A percentile compares a stretch with the other conserved stretches of the same genome.
These are phyloP conservation scores for Neonectria sp. DNA, from an alignment of 2,329 filamentous ascomycete genomes.

Conservation along the genomic window DNA sequence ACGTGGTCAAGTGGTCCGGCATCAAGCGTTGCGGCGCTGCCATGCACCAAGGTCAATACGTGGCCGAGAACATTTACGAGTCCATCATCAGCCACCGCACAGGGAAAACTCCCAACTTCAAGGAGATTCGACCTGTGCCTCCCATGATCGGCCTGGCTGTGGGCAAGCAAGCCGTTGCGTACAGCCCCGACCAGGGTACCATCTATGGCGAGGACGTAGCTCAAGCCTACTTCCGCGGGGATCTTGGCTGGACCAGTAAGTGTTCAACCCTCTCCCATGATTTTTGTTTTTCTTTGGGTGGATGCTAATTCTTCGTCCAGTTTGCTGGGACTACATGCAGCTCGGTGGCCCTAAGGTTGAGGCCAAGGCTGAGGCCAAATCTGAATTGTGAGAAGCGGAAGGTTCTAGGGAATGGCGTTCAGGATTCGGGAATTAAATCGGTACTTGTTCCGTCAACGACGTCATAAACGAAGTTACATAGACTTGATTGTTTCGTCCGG, in stretches of 20 bases:
- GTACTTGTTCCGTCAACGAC: not conserved
- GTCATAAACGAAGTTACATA: not conserved
- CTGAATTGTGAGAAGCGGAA: conserved; percentile 29
- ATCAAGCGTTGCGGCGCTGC: conserved; percentile 86
- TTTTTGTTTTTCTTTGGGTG: not conserved
- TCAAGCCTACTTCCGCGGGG: conserved; percentile 76
- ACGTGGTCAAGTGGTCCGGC: conserved; percentile 79
- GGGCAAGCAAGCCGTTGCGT: conserved; percentile 78
- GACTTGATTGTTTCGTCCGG: not conserved
- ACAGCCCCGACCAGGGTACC: conserved; percentile 70
- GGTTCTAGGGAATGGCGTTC: conserved; percentile 39
- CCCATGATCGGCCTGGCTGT: conserved; percentile 81
- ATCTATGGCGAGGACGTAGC: conserved; percentile 74
- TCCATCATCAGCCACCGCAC: conserved; percentile 64
- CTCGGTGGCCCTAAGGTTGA: conserved; percentile 56
- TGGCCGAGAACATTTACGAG: conserved; percentile 78
- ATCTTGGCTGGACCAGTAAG: conserved; percentile 76
- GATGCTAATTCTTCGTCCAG: conserved; percentile 53
- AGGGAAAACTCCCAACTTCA: conserved; percentile 60
- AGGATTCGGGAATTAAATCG: conserved; percentile 22
- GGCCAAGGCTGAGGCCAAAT: conserved; percentile 38
- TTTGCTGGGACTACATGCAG: conserved; percentile 70
- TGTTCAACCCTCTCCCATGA: conserved; percentile 31
- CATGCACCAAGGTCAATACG: conserved; percentile 80
- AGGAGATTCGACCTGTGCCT: conserved; percentile 67